Conservation (phyloP, 2,329 filamentous ascomycete genomes). For the Colletotrichum sp. region DNA sequence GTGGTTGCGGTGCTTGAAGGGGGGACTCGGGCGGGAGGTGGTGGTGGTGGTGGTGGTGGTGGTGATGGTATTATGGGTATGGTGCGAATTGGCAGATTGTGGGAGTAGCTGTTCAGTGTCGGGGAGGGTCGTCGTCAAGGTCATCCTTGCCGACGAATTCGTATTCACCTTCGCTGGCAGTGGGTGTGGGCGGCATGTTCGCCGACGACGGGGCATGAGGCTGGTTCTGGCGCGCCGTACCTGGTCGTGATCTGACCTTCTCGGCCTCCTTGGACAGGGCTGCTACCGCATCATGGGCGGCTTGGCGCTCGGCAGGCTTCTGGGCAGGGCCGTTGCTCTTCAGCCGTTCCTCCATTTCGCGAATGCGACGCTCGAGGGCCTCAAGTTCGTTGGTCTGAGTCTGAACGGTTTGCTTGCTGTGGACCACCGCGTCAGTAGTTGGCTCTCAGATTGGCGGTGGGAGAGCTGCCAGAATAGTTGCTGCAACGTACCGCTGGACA, state of each 20-base stretch:
- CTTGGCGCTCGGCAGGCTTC: constrained; percentile 20
- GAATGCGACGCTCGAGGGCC: constrained; percentile 81
- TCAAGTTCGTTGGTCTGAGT: constrained; percentile 82
- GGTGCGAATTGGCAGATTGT: not conserved
- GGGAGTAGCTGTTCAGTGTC: constrained; percentile 1
- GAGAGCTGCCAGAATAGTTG: not conserved
- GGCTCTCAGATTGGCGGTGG: not conserved
- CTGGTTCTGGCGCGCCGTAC: constrained; percentile 55
- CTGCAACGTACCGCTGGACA: constrained; percentile 75
- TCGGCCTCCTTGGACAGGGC: constrained; percentile 29
- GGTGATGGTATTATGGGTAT: constrained; percentile 5
- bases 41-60: not conserved
- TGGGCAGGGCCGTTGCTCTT: constrained; percentile 36
- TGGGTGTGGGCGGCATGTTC: constrained; percentile 65
- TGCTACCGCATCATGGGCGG: constrained; percentile 29
- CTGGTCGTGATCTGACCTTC: constrained; percentile 56
- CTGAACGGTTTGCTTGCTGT: constrained; percentile 80
- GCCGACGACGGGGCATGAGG: constrained; percentile 58
- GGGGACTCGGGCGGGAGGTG: not conserved
- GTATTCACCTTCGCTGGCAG: constrained; percentile 69
- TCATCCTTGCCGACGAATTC: constrained; percentile 26
- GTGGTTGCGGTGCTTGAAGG: not conserved
- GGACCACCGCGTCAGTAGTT: not conserved
- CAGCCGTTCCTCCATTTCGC: constrained; percentile 83
- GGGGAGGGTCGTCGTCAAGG: constrained; percentile 24